A percentile compares a stretch with the other conserved stretches of the same genome.
phyloP scores from a whole-genome alignment of 495 filamentous ascomycete species.

The Aspergillus homomorphus region DNA sequence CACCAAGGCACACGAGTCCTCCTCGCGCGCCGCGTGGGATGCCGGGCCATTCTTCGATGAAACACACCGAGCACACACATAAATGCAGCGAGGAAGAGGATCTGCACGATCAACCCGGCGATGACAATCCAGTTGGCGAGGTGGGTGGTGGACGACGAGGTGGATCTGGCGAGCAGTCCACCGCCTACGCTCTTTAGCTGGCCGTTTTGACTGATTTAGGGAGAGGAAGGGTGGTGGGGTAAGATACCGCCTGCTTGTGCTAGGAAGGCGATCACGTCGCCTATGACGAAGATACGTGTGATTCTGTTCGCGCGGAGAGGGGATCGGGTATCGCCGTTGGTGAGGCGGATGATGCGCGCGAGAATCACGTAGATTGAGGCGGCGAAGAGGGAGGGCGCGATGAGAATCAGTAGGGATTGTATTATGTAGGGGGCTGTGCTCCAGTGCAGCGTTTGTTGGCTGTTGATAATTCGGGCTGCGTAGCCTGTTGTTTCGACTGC shows the following conservation, averaged over 20 bases:
- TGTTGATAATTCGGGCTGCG: constrained; percentile 40
- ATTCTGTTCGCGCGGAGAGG: constrained; percentile 5
- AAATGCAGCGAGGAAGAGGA: constrained; percentile 22
- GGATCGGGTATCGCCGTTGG: constrained; percentile 32
- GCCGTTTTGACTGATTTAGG: neutral
- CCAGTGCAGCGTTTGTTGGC: constrained; percentile 12
- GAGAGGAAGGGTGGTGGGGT: too few species aligned
- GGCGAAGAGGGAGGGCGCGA: constrained; percentile 44
- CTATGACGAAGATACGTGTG: constrained; percentile 23
- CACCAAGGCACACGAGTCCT: neutral
- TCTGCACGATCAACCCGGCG: constrained; percentile 32
- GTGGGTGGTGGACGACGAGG: neutral
- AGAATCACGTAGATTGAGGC: constrained; percentile 54
- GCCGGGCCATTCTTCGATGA: constrained; percentile 25
- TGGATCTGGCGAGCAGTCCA: constrained; percentile 3
- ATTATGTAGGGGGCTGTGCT: constrained; percentile 22
- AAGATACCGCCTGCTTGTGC: constrained; percentile 15
- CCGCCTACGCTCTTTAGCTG: neutral
- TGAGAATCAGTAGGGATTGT: constrained; percentile 26
- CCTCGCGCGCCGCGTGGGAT: constrained; percentile 12
- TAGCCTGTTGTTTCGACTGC: constrained; percentile 40
- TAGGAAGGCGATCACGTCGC: constrained; percentile 22
- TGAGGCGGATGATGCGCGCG: constrained; percentile 38
- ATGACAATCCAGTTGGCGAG: constrained; percentile 40
- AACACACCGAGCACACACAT: constrained; percentile 28